Evolutionary conservation across 257 asterid genomes (phyloP), one percentile per base, ranked within the genome.

Genomic region (Salvia miltiorrhiza): DNA sequence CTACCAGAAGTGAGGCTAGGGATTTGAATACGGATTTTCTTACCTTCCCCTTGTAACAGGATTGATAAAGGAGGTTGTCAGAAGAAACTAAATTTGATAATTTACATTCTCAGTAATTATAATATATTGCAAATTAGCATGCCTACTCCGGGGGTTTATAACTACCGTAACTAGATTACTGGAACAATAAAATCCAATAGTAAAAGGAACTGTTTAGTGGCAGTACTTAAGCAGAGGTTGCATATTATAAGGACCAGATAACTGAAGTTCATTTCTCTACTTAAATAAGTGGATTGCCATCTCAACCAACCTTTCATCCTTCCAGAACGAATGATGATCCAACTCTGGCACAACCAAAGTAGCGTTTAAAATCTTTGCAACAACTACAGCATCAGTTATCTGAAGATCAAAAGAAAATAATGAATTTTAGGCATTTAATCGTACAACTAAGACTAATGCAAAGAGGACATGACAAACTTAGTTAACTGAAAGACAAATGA

Each of bases 321-420:
- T 91, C 99, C 99, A 94, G 81, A 65, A 94, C 7, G 99, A 94
- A 76, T 89, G 81, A 69, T 89, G 98, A 85, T 94, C 99, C 90
- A 94, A 81, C 75, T 89, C 97, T 48, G 99, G 99, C 64, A 88
- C 88, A 57, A 94, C 97, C 79, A 94, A 88, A 48, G 99, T 94
- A 54, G 99, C 97, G 72, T 94, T 94, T 65, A 94, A 87, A 63
- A 91, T 87, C 76, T 97, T 82, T 55, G 99, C 98, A 80, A 94
- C 99, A 69, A 85, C 98, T 68, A 91, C 98, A 79, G 99, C 98
- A 80, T 94, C 98, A 63, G 97, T 94, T 79, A 94, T 94, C 98
- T 94, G 87, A 76, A 77, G 72, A 65, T 50, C 74, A 62, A 41
- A 69, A 77, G 73, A 50, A 63, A 61, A 77, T 65, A 35, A 54